Evolutionary conservation across 2,329 filamentous ascomycete genomes (phyloP), one percentile per base, ranked within the genome.

Genomic region (Zymoseptoria ardabiliae): DNA sequence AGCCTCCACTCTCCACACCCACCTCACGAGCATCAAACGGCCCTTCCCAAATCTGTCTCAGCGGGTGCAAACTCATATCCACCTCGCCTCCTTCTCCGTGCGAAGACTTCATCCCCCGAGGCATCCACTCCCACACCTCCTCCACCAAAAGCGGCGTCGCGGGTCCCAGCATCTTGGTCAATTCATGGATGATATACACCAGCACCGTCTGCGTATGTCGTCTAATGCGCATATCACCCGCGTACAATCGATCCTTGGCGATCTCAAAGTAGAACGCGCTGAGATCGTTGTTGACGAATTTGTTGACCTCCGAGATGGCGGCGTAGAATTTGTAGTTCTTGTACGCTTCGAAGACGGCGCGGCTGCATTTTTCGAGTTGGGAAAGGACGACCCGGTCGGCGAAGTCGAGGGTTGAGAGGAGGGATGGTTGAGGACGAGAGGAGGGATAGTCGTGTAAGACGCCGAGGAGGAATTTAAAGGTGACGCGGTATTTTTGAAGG

Each of bases 231-330:
- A 83, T 83, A 61, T 86, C 83, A 28, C 89, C 90, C 52, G 92
- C 94, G 77, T 99, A 99, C 1, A 97, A 79, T 2, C 90, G 82
- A 69, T 99, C 94, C 74, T 99, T 99, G 68, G 92, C 81, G 0
- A 89, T 86, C 74, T 99, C 94, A 59, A 99, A 85, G 73, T 97
- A 99, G 73, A 97, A 96, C 0, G 93, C 88, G 0, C 91, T 97
- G 22, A 99, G 81, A 66, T 97, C 90, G 22, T 81, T 85, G 58
- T 86, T 85, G 60, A 96, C 81, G 86, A 92, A 97, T 63, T 84
- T 83, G 73, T 92, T 95, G 64, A 97, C 80, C 3, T 82, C 76
- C 60, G 80, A 84, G 5, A 91, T 79, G 11, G 83, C 92, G 73
- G 85, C 89, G 80, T 91, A 87, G 74, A 96, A 97, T 70, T 96